phyloP scores from a whole-genome alignment of 768 basidiomycete genomes.

The Aureoboletus auriporus region DNA sequence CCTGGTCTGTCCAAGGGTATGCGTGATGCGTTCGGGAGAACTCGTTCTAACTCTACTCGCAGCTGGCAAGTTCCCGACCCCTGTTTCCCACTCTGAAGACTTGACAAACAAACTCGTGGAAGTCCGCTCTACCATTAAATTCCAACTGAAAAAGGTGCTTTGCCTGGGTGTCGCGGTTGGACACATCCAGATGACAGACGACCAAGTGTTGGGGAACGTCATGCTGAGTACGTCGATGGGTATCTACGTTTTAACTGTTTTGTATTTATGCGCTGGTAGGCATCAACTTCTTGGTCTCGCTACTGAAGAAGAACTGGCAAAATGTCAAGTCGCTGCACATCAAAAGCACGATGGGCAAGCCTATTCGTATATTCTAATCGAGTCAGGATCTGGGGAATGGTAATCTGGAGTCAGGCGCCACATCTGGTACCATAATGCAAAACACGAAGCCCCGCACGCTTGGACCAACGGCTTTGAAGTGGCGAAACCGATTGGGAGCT shows the following conservation, averaged over 20 bases:
- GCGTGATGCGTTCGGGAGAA: not conserved
- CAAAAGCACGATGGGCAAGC: slow-evolving; percentile 99
- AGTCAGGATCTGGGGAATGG: slow-evolving; percentile 10
- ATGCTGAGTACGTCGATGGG: slow-evolving; percentile 74
- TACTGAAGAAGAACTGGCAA: slow-evolving; percentile 99
- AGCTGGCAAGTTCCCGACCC: slow-evolving; percentile 99
- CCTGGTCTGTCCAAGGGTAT: slow-evolving; percentile 98
- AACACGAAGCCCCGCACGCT: slow-evolving; percentile 98
- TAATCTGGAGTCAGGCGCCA: slow-evolving; percentile 12
- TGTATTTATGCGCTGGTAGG: slow-evolving; percentile 40
- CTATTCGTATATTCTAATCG: slow-evolving; percentile 84
- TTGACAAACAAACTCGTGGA: slow-evolving; percentile 86
- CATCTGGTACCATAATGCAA: slow-evolving; percentile 62
- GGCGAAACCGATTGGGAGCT: slow-evolving; percentile 90
- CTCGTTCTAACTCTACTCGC: not conserved
- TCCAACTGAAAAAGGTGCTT: slow-evolving; percentile 99
- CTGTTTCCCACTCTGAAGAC: slow-evolving; percentile 91
- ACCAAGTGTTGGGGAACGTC: slow-evolving; percentile 94
- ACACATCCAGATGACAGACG: slow-evolving; percentile 95
- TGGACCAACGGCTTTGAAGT: slow-evolving; percentile 81
- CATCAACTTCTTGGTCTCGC: slow-evolving; percentile 99
- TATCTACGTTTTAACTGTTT: not conserved
- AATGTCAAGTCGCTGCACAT: slow-evolving; percentile 98
- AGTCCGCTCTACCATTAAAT: slow-evolving; percentile 99
- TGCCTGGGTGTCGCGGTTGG: slow-evolving; percentile 99